phyloP scores from a whole-genome alignment of 805 yeast species.

The Hanseniaspora taiwanica region DNA sequence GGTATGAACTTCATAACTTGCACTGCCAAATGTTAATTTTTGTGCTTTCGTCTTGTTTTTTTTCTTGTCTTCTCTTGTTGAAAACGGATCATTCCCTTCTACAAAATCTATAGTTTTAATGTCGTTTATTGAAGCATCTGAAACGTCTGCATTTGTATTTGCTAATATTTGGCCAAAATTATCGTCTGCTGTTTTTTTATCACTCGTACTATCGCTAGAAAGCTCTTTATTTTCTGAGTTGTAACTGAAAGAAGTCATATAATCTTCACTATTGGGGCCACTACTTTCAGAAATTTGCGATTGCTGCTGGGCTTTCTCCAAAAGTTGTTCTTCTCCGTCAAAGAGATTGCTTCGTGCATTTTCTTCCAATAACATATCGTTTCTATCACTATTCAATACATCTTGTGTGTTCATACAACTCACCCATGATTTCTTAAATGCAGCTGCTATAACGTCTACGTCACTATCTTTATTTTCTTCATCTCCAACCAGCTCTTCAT shows the following conservation, averaged over 20 bases:
- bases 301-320: not conserved
- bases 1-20: not conserved
- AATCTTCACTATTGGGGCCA: not conserved
- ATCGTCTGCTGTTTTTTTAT: no score
- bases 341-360: no score
- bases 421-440: slow-evolving; percentile 23
- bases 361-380: no score
- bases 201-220: no score
- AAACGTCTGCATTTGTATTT: no score
- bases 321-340: no score
- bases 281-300: not conserved
- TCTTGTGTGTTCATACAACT: slow-evolving; percentile 7
- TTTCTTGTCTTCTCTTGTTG: not conserved
- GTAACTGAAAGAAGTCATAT: not conserved
- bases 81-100: no score
- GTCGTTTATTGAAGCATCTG: no score
- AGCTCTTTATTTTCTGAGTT: not conserved
- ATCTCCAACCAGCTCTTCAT: not conserved
- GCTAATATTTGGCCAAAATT: no score
- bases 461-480: slow-evolving; percentile 4
- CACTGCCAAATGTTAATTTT: not conserved
- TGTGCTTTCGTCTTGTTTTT: not conserved
- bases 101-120: no score
- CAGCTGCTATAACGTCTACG: slow-evolving; percentile 18
- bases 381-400: no score